Base-by-base conservation (phyloP, 2,329 filamentous ascomycete genomes). In the Trichoderma harzianum region DNA sequence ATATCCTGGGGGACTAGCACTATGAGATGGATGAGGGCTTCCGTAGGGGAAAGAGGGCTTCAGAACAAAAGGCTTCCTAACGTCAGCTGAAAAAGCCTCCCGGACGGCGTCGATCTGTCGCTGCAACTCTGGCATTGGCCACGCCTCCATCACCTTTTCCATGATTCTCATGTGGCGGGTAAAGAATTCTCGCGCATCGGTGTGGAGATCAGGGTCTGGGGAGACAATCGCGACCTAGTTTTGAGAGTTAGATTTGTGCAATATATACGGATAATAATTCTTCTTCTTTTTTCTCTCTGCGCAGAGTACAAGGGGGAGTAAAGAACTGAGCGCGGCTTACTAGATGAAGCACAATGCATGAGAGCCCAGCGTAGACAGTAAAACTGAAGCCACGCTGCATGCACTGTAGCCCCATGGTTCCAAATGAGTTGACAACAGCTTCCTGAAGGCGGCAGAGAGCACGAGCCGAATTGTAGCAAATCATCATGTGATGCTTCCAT, bases 321-420 rank as follows among this genome's bases (percentile, higher is more conserved):
- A 58, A 12, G 18, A 43, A 57, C 32, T 51, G 21, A 67, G 64
- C 64, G 64, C 64, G 47, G 88, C 93, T 82, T 86, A 98, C 95
- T 82, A 98, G 82, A 81, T 98, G 95, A 69, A 98, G 87, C 82
- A 98, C 95, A 28, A 95, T 95, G 83, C 95, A 97, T 0, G 94
- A 96, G 60, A 98, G 84, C 30, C 97, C 90, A 70, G 91, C 90
- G 78, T 98, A 98, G n/a, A 98, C 94, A 7, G 93, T 94, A 78
- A 97, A 98, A 81, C 95, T 97, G 79, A 97, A 94, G 51, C 95
- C 95, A 75, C 95, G 89, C 78, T 95, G 92, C 95, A 98, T 98
- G 82, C 92, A 97, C 76, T 96, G 87, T 18, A 98, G 85, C 0
- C 95, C 95, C 18, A 88, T 88, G 73, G 97, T 84, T 3, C 94